phyloP scores from a whole-genome alignment of 2,329 filamentous ascomycete species.

The Paecilomyces niveus region DNA sequence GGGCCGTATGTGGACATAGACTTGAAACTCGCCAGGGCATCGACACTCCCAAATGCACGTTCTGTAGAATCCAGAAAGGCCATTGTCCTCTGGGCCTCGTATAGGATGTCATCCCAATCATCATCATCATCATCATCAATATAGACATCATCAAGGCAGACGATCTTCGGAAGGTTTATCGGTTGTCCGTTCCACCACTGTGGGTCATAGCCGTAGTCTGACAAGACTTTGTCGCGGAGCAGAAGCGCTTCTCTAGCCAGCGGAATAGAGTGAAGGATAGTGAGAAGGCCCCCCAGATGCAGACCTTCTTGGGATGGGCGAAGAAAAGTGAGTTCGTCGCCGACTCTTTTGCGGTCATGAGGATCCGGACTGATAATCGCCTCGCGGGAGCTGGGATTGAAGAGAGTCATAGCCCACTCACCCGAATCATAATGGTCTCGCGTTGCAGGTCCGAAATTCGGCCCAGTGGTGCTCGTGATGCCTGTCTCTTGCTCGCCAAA shows the following conservation, averaged over 20 bases:
- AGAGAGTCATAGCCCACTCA: slow-evolving; percentile 50
- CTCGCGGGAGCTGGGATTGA: slow-evolving; percentile 42
- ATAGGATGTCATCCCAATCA: slow-evolving; percentile 41
- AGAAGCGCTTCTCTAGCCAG: slow-evolving; percentile 52
- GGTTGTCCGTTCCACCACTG: slow-evolving; percentile 58
- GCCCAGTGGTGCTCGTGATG: slow-evolving; percentile 34
- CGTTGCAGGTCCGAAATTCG: slow-evolving; percentile 49
- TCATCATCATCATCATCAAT: slow-evolving; percentile 17
- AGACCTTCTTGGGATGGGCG: slow-evolving; percentile 47
- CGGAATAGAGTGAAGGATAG: slow-evolving; percentile 57
- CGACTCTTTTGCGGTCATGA: slow-evolving; percentile 40
- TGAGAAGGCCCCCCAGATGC: slow-evolving; percentile 52
- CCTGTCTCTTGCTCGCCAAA: slow-evolving; percentile 50
- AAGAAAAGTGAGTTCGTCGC: slow-evolving; percentile 49
- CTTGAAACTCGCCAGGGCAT: slow-evolving; percentile 42
- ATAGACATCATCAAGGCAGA: slow-evolving; percentile 35
- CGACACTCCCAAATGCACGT: slow-evolving; percentile 52
- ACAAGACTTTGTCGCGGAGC: slow-evolving; percentile 35
- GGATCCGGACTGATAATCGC: slow-evolving; percentile 49
- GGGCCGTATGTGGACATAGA: slow-evolving; percentile 23
- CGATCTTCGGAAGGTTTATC: slow-evolving; percentile 44
- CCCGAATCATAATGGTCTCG: slow-evolving; percentile 47
- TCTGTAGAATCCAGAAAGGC: slow-evolving; percentile 53
- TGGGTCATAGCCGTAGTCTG: slow-evolving; percentile 48
- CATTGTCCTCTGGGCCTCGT: slow-evolving; percentile 55